These are phyloP conservation scores for Lumnitzera littorea DNA, from an alignment of 345 rosid genomes.

Conservation along the genomic window DNA sequence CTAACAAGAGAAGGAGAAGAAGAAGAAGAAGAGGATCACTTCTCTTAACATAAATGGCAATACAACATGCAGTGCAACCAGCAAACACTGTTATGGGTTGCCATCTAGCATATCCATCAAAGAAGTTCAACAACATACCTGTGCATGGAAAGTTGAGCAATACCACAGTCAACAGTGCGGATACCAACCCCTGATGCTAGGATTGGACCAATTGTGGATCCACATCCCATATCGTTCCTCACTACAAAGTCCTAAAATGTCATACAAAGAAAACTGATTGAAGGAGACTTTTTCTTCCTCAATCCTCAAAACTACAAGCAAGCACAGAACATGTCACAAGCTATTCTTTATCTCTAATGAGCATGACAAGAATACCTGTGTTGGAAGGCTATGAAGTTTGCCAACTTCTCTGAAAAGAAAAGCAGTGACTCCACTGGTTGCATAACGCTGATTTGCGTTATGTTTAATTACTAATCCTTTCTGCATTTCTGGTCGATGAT, in stretches of 20 bases:
- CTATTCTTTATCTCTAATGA: no score
- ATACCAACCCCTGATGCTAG: constrained; percentile 91
- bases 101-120: no score
- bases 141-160: constrained; percentile 96
- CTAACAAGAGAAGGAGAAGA: no score
- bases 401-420: constrained; percentile 92
- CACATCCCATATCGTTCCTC: constrained; percentile 98
- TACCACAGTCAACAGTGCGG: constrained; percentile 90
- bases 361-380: constrained; percentile 45
- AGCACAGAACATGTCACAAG: no score
- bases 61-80: no score
- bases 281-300: no score
- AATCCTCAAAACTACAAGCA: no score
- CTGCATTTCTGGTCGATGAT: constrained; percentile 83
- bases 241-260: constrained; percentile 74
- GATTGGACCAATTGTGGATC: constrained; percentile 95
- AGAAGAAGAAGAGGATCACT: no score
- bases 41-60: no score
- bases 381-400: constrained; percentile 67
- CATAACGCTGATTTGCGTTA: constrained; percentile 93
- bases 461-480: constrained; percentile 91
- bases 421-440: constrained; percentile 84
- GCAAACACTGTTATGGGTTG: no score
- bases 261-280: no score
- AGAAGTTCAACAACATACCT: constrained; percentile 32